Evolutionary conservation across 179 eudicot genomes (phyloP), one percentile per base, ranked within the genome.

Genomic region (Silene noctiflora): DNA sequence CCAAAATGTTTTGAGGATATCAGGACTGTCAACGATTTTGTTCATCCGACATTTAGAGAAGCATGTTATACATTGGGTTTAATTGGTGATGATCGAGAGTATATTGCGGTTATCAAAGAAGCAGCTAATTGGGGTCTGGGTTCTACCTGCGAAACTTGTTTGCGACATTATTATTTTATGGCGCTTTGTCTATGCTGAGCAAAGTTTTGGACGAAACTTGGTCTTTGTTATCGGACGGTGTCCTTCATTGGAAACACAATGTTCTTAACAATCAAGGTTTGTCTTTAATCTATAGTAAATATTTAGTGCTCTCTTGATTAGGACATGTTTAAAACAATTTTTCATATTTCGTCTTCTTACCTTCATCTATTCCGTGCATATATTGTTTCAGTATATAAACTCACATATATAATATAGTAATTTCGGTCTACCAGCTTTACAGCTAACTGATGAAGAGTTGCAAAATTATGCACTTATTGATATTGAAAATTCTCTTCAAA

Each of bases 31-130:
- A 66, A 58, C 14, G 59, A 73, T 2, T 1, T 55, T 14, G 13
- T 56, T 3, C 20, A 68, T 33, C 33, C 67, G 3, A 56, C 67
- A 0, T 76, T 31, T 22, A 58, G 22, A 11, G 58, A 56, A 10
- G 73, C 79, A 11, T 76, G 67, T 11, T 69, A 53, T 6, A 67
- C 74, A 17, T 13, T 68, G 13, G 74, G 59, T 1, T 76, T 56
- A 16, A 14, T 76, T 6, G 79, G 33, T 58, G 67, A 76, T 76
- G 79, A 76, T 10, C 53, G 31, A n/a, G 69, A 75, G 12, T 75
- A 42, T 21, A 46, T 75, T 20, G 70, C 19, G 0, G 61, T 11
- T 10, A 75, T 64, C 1, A 4, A 3, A 2, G 71, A 75, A 20
- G 58, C 71, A 42, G 6, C 17, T 19, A 6, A 10, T n/a, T 74